Percentiles rank a stretch among this genome's conserved stretches.
These are phyloP conservation scores for Colletotrichum costaricense DNA, from an alignment of 2,329 filamentous ascomycete genomes.

Conservation along the genomic window DNA sequence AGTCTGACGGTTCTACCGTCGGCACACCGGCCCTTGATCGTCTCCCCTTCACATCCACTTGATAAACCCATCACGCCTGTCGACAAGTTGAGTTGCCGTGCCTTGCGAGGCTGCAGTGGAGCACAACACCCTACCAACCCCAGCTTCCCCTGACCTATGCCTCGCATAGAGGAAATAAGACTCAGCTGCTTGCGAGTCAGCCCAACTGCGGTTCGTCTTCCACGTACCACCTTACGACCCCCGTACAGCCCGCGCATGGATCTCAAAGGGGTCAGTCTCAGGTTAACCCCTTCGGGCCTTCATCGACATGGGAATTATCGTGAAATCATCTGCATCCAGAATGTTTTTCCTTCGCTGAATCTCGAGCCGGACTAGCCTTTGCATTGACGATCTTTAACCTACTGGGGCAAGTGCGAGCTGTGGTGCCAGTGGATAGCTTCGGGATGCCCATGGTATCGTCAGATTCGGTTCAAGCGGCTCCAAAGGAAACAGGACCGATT, in stretches of 20 bases:
- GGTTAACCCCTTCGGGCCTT: not conserved
- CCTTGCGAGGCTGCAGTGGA: conserved; percentile 7
- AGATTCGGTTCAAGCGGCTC: not conserved
- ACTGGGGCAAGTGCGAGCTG: conserved; percentile 7
- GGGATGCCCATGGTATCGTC: not conserved
- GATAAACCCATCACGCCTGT: not conserved
- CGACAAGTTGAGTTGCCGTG: not conserved
- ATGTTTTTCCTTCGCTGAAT: not conserved
- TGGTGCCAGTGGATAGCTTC: not conserved
- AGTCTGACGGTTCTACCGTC: not conserved
- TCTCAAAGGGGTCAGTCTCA: conserved; percentile 4
- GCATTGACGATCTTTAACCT: conserved; percentile 3
- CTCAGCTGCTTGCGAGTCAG: conserved; percentile 18
- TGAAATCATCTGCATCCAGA: not conserved
- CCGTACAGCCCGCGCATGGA: conserved; percentile 12
- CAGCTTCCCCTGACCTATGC: not conserved
- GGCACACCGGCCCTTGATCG: not conserved
- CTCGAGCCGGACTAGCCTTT: not conserved
- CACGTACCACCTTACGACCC: conserved; percentile 22
- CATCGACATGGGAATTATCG: conserved; percentile 1
- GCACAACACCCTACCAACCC: not conserved
- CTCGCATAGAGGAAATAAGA: conserved; percentile 1
- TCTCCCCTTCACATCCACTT: not conserved
- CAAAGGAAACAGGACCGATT: not conserved
- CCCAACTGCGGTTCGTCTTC: conserved; percentile 2